Conservation (phyloP, 148 eudicot genomes). For the Rhododendron molle region DNA sequence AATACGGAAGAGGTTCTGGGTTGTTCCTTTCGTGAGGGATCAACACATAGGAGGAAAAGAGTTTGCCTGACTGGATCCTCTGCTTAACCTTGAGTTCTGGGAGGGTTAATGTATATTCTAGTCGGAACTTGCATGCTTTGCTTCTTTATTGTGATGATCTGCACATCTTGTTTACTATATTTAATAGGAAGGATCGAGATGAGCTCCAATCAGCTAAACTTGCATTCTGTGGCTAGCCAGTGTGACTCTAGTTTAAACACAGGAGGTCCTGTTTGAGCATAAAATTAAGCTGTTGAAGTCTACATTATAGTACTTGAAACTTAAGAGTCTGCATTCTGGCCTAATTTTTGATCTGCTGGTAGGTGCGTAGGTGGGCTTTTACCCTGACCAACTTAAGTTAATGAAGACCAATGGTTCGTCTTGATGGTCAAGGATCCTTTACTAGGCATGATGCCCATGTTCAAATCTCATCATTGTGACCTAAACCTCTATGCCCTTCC, state of each 20-base stretch:
- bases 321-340: neutral
- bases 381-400: neutral
- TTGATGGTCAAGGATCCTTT: neutral
- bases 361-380: neutral
- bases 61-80: neutral
- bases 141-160: neutral
- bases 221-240: neutral
- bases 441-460: neutral
- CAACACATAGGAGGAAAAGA: neutral
- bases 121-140: neutral
- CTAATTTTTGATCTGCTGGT: neutral
- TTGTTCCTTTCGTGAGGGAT: neutral
- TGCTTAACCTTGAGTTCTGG: neutral
- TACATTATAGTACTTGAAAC: neutral
- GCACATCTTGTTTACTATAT: neutral
- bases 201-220: neutral
- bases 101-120: neutral
- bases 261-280: neutral
- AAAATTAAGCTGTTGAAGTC: neutral
- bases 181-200: neutral
- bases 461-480: neutral
- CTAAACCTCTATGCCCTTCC: neutral
- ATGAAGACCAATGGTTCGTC: neutral
- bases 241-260: neutral
- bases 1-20: neutral